Base-by-base conservation (phyloP, 2,329 filamentous ascomycete genomes). In the Fusarium equiseti region DNA sequence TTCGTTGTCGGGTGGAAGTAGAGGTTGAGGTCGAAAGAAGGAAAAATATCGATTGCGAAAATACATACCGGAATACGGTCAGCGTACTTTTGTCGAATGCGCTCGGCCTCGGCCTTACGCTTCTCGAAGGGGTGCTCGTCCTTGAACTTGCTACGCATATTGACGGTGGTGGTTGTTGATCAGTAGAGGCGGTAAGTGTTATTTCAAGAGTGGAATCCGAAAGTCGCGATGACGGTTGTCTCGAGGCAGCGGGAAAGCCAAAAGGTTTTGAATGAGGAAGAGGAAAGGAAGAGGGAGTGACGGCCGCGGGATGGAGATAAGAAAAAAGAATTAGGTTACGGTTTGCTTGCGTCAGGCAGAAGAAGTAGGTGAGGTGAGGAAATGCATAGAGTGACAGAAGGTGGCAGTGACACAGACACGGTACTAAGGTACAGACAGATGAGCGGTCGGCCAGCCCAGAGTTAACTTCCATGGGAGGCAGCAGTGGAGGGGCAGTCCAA, bases 71-170 rank as follows among this genome's bases (percentile, higher is more conserved):
- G 96, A 84, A 99, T 99, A 78, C 96, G 94, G 83, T 99, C 96
- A 76, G 94, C 91, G 83, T 99, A 99, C 86, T 99, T 99, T 87
- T 98, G 95, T 76, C 96, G 94, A 83, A 98, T 98, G 83, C 96
- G 95, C 88, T 99, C 96, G 81, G 96, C 96, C 87, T 99, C 96
- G 74, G 96, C 96, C 93, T 98, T 98, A 87, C 96, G 94, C 93
- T 99, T 99, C 92, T 98, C 96, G 83, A 98, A 98, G 78, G 94
- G 94, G 84, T 98, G 96, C 90, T 98, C 96, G 91, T 99, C 96
- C 94, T 99, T 99, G 85, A 99, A 99, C 90, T 98, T 98, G 88
- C 94, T 97, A 81, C 95, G 92, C 94, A 98, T 98, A 75, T 80
- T 93, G 87, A 80, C 79, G 80, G 81, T 81, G 75, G 49, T 68